Conservation (phyloP, 345 rosid species). For the Eucalyptus regnans region DNA sequence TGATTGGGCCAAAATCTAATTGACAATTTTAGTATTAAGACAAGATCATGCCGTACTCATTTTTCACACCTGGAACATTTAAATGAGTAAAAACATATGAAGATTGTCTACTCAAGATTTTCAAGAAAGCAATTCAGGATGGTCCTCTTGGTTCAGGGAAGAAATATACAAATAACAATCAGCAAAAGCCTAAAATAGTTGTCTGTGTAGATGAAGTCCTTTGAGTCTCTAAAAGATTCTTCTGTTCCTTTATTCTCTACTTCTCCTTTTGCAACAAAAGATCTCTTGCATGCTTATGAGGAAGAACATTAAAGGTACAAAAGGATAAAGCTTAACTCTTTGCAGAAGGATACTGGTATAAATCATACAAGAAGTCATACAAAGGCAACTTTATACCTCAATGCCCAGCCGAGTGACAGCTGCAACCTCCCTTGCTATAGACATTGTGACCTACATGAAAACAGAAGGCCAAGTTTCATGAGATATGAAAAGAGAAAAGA, state of each 20-base stretch:
- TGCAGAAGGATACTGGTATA: neutral
- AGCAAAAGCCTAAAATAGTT: neutral
- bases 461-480: neutral
- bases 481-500: neutral
- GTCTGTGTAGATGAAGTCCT: neutral
- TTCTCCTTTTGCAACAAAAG: neutral
- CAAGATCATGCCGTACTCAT: neutral
- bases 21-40: neutral
- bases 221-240: neutral
- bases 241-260: neutral
- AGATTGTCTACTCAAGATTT: neutral
- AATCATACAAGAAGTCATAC: neutral
- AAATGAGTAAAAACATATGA: neutral
- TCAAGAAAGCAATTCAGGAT: neutral
- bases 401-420: conserved; percentile 79
- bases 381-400: conserved; percentile 31
- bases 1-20: neutral
- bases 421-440: conserved; percentile 95
- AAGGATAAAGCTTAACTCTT: neutral
- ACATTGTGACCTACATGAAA: conserved; percentile 69
- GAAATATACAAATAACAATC: neutral
- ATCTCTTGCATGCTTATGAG: neutral
- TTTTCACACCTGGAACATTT: neutral
- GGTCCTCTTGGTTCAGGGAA: neutral
- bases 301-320: neutral